Base-by-base conservation (phyloP, 140 eudicot species). In the Flaveria floridana region DNA sequence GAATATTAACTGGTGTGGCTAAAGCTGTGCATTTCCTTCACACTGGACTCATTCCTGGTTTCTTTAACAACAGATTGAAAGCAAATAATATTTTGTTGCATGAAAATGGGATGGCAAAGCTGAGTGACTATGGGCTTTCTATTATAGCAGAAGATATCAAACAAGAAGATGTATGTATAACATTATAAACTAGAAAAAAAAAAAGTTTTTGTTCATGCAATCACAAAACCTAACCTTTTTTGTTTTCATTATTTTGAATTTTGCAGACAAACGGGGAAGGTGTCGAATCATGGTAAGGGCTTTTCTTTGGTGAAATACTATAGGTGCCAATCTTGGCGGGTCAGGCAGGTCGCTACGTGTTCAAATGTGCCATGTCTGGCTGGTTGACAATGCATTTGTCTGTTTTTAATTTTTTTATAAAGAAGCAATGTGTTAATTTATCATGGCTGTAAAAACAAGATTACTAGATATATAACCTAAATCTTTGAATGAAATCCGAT, bases 21-120 rank as follows among this genome's bases (percentile, higher is more conserved):
- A 88, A 85, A 73, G 90, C 95, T 51, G 84, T 88, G 70, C 95
- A 88, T 81, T 88, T 85, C 68, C 95, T 88, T 56, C 95, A 88
- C 82, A 85, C 88, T 1, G 95, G 95, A 62, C 80, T 88, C 21
- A 88, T 88, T 74, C 95, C 95, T 2, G 95, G 95, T 67, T 85
- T 85, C 64, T 79, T 85, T 75, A 85, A 77, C 76, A 88, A 88
- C 73, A 81, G 82, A 74, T 47, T 86, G 84, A 89, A 87, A 80
- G 71, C 89, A 25, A 78, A 80, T 57, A 89, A 89, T 39, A 74
- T 89, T 66, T 72, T 89, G 80, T 72, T 87, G 77, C 82, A 89
- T 68, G 88, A 83, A 67, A 78, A 88, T 76, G 75, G 86, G 37
- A 85, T 82, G 86, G 87, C 87, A 30, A 88, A 88, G 72, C 73